Evolutionary conservation across 2,329 filamentous ascomycete genomes (phyloP).

Genomic region (Pseudonectria foliicola): DNA sequence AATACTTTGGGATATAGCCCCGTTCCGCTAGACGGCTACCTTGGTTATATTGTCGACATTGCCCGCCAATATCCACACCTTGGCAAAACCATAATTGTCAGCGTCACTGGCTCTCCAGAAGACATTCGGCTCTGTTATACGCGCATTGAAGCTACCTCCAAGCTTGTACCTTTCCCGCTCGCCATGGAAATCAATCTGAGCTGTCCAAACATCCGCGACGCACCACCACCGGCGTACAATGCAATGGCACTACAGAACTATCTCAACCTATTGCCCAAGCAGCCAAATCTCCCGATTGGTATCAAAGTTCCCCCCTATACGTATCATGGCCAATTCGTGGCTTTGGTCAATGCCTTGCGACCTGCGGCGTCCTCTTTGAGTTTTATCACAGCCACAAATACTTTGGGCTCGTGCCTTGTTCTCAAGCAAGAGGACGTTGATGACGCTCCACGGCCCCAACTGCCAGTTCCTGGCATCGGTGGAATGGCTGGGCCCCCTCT

Average conservation of each 20-base stretch:
- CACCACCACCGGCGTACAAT: slow-evolving; percentile 66
- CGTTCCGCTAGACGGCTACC: slow-evolving; percentile 49
- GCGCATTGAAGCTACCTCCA: slow-evolving; percentile 35
- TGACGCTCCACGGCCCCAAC: slow-evolving; percentile 29
- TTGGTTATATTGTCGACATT: slow-evolving; percentile 47
- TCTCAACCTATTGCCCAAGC: slow-evolving; percentile 37
- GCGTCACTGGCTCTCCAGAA: slow-evolving; percentile 56
- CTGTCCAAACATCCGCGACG: slow-evolving; percentile 65
- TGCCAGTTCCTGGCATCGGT: slow-evolving; percentile 53
- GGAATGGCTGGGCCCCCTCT: slow-evolving; percentile 66
- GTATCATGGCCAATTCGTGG: slow-evolving; percentile 56
- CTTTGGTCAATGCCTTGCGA: slow-evolving; percentile 45
- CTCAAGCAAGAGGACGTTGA: slow-evolving; percentile 27
- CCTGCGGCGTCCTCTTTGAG: slow-evolving; percentile 33
- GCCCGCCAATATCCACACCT: slow-evolving; percentile 15
- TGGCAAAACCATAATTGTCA: slow-evolving; percentile 59
- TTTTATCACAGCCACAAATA: slow-evolving; percentile 72
- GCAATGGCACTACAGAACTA: slow-evolving; percentile 45
- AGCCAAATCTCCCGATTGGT: slow-evolving; percentile 40
- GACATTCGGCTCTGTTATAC: slow-evolving; percentile 53
- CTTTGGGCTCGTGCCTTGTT: slow-evolving; percentile 59
- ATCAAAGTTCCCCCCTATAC: slow-evolving; percentile 76
- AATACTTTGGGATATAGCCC: slow-evolving; percentile 75
- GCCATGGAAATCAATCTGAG: slow-evolving; percentile 73
- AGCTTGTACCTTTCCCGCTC: slow-evolving; percentile 39